phyloP scores from a whole-genome alignment of 2,329 filamentous ascomycete species.

The Alternaria arbusti region DNA sequence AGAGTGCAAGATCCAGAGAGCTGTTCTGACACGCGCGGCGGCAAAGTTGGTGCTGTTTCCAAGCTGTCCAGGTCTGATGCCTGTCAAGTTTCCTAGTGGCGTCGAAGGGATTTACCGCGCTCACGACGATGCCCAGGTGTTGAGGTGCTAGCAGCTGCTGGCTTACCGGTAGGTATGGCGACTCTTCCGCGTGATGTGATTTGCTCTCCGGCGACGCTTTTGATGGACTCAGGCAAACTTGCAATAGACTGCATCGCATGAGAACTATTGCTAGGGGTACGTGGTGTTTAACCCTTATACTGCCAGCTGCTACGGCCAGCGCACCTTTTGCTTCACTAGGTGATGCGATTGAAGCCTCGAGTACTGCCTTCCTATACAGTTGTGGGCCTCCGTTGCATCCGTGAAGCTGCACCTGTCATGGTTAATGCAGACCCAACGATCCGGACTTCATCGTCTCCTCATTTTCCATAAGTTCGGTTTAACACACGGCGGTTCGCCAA shows the following conservation, averaged over 20 bases:
- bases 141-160: not conserved
- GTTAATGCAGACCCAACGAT: not conserved
- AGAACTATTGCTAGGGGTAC: not conserved
- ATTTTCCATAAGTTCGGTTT: slow-evolving; percentile 3
- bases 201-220: slow-evolving; percentile 4
- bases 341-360: not conserved
- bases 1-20: not conserved
- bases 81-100: not conserved
- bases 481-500: not conserved
- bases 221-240: not conserved
- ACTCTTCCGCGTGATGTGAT: slow-evolving; percentile 20
- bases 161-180: slow-evolving; percentile 19
- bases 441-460: not conserved
- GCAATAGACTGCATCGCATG: not conserved
- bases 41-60: slow-evolving; percentile 1
- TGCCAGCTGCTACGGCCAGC: not conserved
- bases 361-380: not conserved
- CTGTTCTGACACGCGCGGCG: slow-evolving; percentile 1
- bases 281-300: not conserved
- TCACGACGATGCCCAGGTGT: not conserved
- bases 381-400: not conserved
- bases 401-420: not conserved
- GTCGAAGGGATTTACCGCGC: not conserved
- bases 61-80: not conserved
- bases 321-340: not conserved